Evolutionary conservation across 73 alveolate genomes (phyloP).

Genomic region (Stentor coeruleus): DNA sequence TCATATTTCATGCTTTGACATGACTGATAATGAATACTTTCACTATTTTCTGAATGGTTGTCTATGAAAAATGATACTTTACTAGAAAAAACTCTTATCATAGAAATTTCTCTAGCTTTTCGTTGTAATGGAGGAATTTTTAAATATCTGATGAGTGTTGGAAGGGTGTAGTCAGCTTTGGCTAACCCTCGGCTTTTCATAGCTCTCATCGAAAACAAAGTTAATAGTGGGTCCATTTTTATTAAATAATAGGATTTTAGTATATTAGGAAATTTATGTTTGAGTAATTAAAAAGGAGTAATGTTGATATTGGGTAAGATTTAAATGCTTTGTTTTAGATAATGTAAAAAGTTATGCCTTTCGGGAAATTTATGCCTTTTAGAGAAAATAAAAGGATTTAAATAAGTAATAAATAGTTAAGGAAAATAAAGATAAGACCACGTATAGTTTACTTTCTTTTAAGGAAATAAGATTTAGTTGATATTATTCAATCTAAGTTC

Average conservation of each 20-base stretch:
- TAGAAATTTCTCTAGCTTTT: background rate
- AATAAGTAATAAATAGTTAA: no score
- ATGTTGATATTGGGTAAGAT: no score
- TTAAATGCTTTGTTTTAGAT: no score
- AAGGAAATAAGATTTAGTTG: no score
- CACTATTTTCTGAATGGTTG: background rate
- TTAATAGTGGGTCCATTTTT: background rate
- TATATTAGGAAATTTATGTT: no score
- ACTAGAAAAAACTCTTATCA: background rate
- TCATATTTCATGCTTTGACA: constrained; percentile 15
- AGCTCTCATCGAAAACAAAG: background rate
- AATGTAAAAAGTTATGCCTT: no score
- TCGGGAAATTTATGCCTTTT: no score
- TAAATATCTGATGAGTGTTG: background rate
- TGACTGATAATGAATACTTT: background rate
- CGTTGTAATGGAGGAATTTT: background rate
- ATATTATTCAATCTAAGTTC: no score
- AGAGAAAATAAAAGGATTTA: no score
- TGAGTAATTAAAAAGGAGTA: no score
- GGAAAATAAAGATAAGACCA: no score
- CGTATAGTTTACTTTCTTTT: no score
- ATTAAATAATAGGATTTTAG: background rate
- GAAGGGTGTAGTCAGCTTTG: background rate
- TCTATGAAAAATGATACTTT: constrained; percentile 12
- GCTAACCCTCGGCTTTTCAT: background rate